Evolutionary conservation across 2,329 filamentous ascomycete species (phyloP), one percentile per base, ranked within the genome.

Genomic region (Aspergillus brunneoviolaceus): DNA sequence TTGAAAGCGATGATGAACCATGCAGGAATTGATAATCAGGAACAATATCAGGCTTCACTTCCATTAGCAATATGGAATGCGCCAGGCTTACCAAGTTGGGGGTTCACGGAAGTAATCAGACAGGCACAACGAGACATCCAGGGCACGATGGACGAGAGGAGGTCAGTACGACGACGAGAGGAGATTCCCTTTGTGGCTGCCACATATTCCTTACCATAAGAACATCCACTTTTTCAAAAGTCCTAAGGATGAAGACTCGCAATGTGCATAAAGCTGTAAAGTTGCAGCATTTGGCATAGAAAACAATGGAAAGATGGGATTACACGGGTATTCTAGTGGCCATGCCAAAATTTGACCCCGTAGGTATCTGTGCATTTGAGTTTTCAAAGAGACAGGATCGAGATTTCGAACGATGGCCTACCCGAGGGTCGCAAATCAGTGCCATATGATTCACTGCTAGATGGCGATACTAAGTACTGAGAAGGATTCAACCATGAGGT

Each of bases 1-100:
- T 72, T 86, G 54, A 75, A 75, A 14, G 86, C 83, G 63, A 72
- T 88, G 70, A 82, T 85, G 80, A 76, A 80, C 6, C 86, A 86
- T 74, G 82, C 84, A 7, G 84, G 81, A 1, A 79, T 89, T 39
- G 75, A 76, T 52, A 77, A 79, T 49, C 74, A 80, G 64, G 79
- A 81, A 10, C 82, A 85, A 67, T 86, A 87, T 70, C 74, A 75
- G 49, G 84, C 82, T 14, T 80, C 84, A 11, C 64, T 82, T 42
- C 73, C 78, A 5, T 58, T 55, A 19, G 73, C 77, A 7, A 47
- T 80, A 53, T 82, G 77, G 77, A 66, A 78, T 64, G 67, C 74
- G 4, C 65, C 68, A 3, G 67, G 55, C 31, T 69, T 82, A 39
- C 79, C 80, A 6, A 55, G 56, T 1, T 79, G 75, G 75, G 80